A percentile compares a stretch with the other conserved stretches of the same genome.
Evolutionary conservation across 2,329 filamentous ascomycete species (phyloP).

Genomic region (Fusarium nurragi): DNA sequence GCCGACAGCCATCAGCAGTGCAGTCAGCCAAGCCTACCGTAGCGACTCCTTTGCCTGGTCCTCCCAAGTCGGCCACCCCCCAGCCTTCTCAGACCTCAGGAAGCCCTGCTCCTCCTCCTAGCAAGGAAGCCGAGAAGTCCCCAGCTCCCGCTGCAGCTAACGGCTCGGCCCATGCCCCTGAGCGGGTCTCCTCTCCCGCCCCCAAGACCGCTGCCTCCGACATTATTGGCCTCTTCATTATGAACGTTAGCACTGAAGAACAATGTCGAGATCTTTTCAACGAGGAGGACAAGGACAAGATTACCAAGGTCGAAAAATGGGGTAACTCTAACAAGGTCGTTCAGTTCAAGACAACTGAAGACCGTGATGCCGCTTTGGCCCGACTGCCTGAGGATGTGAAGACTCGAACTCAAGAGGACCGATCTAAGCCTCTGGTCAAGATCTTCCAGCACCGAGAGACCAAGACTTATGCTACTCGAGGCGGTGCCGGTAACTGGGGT

Average conservation of each 20-base stretch:
- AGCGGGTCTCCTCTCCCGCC: slow-evolving; percentile 65
- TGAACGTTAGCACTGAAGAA: slow-evolving; percentile 84
- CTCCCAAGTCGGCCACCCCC: slow-evolving; percentile 56
- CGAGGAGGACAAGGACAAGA: slow-evolving; percentile 84
- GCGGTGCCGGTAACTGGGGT: slow-evolving; percentile 74
- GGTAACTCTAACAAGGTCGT: slow-evolving; percentile 84
- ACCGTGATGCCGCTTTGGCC: slow-evolving; percentile 81
- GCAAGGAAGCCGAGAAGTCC: slow-evolving; percentile 67
- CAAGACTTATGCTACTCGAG: slow-evolving; percentile 65
- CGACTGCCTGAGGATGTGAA: slow-evolving; percentile 80
- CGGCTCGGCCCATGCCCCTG: slow-evolving; percentile 62
- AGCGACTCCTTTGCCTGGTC: slow-evolving; percentile 48
- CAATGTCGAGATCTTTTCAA: slow-evolving; percentile 83
- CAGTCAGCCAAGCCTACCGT: slow-evolving; percentile 56
- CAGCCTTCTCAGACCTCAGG: slow-evolving; percentile 59
- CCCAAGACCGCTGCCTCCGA: slow-evolving; percentile 69
- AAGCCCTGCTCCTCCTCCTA: slow-evolving; percentile 51
- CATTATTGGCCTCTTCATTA: slow-evolving; percentile 88
- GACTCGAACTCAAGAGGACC: slow-evolving; percentile 75
- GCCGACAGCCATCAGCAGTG: slow-evolving; percentile 51
- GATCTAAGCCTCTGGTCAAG: slow-evolving; percentile 83
- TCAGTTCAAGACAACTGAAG: slow-evolving; percentile 81
- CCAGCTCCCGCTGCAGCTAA: slow-evolving; percentile 59
- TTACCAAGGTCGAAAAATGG: slow-evolving; percentile 80
- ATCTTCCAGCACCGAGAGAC: slow-evolving; percentile 77